Percentiles rank a stretch among this genome's conserved stretches.
These are phyloP conservation scores for Sutorius eximius DNA, from an alignment of 1,284 basidiomycete genomes.

Conservation along the genomic window DNA sequence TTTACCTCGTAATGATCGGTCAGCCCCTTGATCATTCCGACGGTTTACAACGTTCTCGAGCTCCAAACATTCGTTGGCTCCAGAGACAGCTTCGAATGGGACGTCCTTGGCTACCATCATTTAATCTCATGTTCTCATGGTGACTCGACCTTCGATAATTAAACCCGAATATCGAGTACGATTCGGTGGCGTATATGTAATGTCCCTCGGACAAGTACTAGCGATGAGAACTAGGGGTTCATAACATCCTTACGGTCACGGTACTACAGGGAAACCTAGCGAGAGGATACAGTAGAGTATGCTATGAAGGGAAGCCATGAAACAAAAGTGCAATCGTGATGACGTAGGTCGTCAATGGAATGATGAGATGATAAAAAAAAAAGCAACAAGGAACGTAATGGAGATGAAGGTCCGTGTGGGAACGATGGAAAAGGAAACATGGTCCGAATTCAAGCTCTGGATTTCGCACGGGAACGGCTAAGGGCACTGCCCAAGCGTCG, in stretches of 20 bases:
- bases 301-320: background rate
- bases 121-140: constrained; percentile 1
- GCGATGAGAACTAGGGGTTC: background rate
- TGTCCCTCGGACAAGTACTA: background rate
- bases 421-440: background rate
- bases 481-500: constrained; percentile 23
- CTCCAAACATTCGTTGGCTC: too few relatives aligned
- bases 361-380: constrained; percentile 23
- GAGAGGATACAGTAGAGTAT: constrained; percentile 18
- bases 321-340: constrained; percentile 2
- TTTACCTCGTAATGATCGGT: background rate
- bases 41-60: background rate
- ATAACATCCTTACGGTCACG: constrained; percentile 7
- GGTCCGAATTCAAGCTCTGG: constrained; percentile 14
- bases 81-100: background rate
- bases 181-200: background rate
- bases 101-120: constrained; percentile 26
- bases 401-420: constrained; percentile 4
- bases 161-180: constrained; percentile 13
- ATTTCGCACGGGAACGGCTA: constrained; percentile 27
- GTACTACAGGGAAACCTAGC: constrained; percentile 5
- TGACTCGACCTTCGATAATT: constrained; percentile 12
- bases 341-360: constrained; percentile 2
- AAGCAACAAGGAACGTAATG: constrained; percentile 17
- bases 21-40: background rate